Evolutionary conservation across 129 eudicot species (phyloP).

Genomic region (Silybum marianum): DNA sequence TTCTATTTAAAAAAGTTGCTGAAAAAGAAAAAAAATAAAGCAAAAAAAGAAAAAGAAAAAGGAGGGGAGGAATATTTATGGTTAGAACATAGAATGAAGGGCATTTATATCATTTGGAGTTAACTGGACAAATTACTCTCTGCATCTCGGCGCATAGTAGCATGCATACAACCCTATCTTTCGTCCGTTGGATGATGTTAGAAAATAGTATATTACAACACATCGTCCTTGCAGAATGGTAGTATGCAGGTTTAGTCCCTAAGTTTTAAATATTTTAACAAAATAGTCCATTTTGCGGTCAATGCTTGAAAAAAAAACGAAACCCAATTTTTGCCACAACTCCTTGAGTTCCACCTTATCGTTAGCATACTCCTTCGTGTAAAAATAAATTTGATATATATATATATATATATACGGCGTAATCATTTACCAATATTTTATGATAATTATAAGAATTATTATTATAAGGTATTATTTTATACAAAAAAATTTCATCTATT

Average conservation of each 20-base stretch:
- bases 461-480: no score
- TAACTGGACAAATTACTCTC: conserved; percentile 12
- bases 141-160: background rate
- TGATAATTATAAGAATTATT: no score
- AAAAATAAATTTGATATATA: no score
- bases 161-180: background rate
- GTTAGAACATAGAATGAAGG: background rate
- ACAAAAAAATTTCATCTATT: no score
- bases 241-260: conserved; percentile 1
- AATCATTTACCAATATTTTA: no score
- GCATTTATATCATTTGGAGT: conserved; percentile 1
- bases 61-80: conserved; percentile 3
- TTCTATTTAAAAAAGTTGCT: background rate
- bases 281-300: background rate
- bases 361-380: no score
- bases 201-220: background rate
- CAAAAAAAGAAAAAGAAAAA: background rate
- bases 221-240: background rate
- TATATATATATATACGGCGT: no score
- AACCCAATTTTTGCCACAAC: no score
- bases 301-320: background rate
- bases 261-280: background rate
- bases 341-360: no score
- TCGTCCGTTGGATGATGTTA: background rate
- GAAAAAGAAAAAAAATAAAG: background rate